Evolutionary conservation across 2,329 filamentous ascomycete species (phyloP).

Genomic region (Dothideomycetes sp.): DNA sequence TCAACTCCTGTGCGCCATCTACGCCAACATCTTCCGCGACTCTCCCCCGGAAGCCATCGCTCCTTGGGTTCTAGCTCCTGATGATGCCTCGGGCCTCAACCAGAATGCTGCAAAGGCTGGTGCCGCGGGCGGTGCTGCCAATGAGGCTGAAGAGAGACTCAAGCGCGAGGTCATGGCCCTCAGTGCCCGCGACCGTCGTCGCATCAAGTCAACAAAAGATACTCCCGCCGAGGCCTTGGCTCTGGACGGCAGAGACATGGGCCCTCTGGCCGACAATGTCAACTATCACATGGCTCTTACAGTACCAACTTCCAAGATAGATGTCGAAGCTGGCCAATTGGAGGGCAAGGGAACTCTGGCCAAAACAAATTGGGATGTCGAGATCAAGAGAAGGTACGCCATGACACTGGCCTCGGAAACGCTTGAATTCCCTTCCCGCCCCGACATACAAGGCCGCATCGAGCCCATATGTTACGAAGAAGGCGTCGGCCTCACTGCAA

Average conservation of each 20-base stretch:
- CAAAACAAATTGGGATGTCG: constrained; percentile 48
- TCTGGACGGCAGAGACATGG: not conserved
- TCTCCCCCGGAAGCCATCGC: constrained; percentile 48
- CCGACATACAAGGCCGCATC: constrained; percentile 48
- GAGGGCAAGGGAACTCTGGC: constrained; percentile 10
- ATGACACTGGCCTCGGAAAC: constrained; percentile 51
- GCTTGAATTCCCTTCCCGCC: constrained; percentile 49
- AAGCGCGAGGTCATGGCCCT: constrained; percentile 56
- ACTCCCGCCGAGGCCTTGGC: not conserved
- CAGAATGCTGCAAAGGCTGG: constrained; percentile 27
- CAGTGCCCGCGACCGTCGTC: constrained; percentile 46
- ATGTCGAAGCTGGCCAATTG: not conserved
- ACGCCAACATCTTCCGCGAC: constrained; percentile 48
- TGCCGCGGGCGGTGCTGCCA: constrained; percentile 39
- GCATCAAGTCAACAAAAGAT: constrained; percentile 27
- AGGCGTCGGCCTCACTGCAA: constrained; percentile 28
- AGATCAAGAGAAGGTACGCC: constrained; percentile 54
- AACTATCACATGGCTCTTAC: constrained; percentile 7
- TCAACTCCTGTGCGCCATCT: constrained; percentile 47
- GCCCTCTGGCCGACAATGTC: constrained; percentile 3
- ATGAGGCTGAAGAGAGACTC: constrained; percentile 51
- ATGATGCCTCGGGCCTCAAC: constrained; percentile 64
- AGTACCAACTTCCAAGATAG: constrained; percentile 2
- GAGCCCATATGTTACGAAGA: constrained; percentile 57
- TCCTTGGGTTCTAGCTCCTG: constrained; percentile 55